These are phyloP conservation scores for Microcyclospora tardicrescens DNA, from an alignment of 2,329 filamentous ascomycete genomes.

Conservation along the genomic window DNA sequence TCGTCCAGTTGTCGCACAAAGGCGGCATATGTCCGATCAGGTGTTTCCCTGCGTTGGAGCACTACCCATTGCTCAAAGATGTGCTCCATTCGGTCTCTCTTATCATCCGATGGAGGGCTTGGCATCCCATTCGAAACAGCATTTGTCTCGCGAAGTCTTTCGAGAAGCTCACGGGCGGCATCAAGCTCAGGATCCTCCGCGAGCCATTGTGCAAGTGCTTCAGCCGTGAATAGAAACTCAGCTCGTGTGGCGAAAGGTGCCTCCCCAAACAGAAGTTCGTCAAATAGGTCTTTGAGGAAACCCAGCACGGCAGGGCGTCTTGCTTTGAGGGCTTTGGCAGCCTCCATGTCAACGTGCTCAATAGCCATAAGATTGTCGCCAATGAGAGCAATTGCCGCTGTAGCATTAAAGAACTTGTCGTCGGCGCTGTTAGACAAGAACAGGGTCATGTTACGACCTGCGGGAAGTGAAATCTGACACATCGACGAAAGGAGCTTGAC, in stretches of 20 bases:
- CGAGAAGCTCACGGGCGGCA: conserved; percentile 58
- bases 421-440: conserved; percentile 42
- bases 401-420: conserved; percentile 49
- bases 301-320: conserved; percentile 61
- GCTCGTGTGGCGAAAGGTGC: conserved; percentile 66
- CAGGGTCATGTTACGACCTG: conserved; percentile 41
- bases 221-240: conserved; percentile 73
- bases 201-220: conserved; percentile 72
- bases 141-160: conserved; percentile 45
- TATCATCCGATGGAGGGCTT: conserved; percentile 46
- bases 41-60: conserved; percentile 63
- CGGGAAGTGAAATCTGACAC: conserved; percentile 47
- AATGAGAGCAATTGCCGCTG: conserved; percentile 48
- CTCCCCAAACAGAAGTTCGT: conserved; percentile 65
- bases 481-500: conserved; percentile 48
- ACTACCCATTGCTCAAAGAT: conserved; percentile 92
- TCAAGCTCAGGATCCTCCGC: conserved; percentile 55
- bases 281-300: conserved; percentile 67
- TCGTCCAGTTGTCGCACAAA: conserved; percentile 79
- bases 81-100: conserved; percentile 80
- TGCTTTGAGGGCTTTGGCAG: conserved; percentile 58
- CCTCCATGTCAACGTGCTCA: conserved; percentile 46
- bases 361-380: conserved; percentile 48
- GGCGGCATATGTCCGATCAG: conserved; percentile 55
- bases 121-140: conserved; percentile 43